Conservation (phyloP, 169 alveolate species). For the Plasmodium billcollinsi region DNA sequence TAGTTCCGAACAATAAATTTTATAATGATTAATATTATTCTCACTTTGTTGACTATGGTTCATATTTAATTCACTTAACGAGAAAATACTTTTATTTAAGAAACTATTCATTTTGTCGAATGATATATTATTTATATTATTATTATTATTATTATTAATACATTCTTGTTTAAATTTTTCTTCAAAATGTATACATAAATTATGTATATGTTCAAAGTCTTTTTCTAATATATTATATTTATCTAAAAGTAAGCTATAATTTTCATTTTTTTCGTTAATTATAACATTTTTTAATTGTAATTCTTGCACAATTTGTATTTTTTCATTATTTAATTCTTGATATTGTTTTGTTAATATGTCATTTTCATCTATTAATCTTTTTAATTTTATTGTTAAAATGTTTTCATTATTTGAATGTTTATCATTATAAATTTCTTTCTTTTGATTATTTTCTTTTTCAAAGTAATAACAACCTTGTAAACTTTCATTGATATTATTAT, state of each 20-base stretch:
- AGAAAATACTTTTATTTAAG: slow-evolving; percentile 31
- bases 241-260: slow-evolving; percentile 1
- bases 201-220: slow-evolving; percentile 43
- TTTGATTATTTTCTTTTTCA: no score
- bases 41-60: slow-evolving; percentile 50
- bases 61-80: slow-evolving; percentile 35
- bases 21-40: slow-evolving; percentile 16
- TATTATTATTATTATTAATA: neutral
- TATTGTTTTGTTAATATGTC: slow-evolving; percentile 14
- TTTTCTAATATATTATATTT: slow-evolving; percentile 39
- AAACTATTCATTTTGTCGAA: neutral
- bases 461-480: neutral
- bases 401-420: neutral
- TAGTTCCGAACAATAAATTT: slow-evolving; percentile 46
- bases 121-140: neutral
- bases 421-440: neutral
- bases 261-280: slow-evolving; percentile 8
- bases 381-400: slow-evolving; percentile 1
- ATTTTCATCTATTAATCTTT: slow-evolving; percentile 13
- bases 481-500: neutral
- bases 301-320: neutral
- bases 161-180: slow-evolving; percentile 23
- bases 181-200: slow-evolving; percentile 28
- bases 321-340: neutral
- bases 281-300: slow-evolving; percentile 6